Evolutionary conservation across 2,329 filamentous ascomycete species (phyloP), one percentile per base, ranked within the genome.

Genomic region (Microthyrium microscopicum): DNA sequence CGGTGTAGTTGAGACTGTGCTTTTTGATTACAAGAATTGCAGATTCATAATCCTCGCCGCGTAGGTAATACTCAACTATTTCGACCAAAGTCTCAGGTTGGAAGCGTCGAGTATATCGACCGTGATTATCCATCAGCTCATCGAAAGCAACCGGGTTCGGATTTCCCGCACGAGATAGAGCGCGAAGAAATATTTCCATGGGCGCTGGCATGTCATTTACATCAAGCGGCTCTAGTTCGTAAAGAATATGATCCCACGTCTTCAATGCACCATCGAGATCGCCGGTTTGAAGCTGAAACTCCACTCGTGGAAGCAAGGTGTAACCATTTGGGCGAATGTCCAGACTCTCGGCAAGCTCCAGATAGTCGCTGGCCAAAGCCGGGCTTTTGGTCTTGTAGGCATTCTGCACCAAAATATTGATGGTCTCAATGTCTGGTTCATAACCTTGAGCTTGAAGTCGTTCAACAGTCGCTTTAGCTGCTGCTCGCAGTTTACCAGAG

Each of bases 391-490:
- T 66, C n/a, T 70, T 68, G 41, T 77, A 74, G 7, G 82, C 80
- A 37, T 75, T 73, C 34, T 70, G 66, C 13, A 95, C 65, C 18
- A 95, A 63, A 5, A 62, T 58, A 47, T 95, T 92, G 45, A 95
- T 73, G 5, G 78, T 83, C 3, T 66, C 56, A 5, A 73, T 73
- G 35, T 81, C 75, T 0, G 83, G 71, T 5, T 46, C n/a, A n/a
- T n/a, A n/a, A n/a, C n/a, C n/a, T n/a, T n/a, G n/a, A n/a, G n/a
- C n/a, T n/a, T n/a, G n/a, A n/a, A n/a, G n/a, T n/a, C n/a, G n/a
- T n/a, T n/a, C n/a, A n/a, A n/a, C n/a, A n/a, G n/a, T n/a, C n/a
- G n/a, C n/a, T n/a, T n/a, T n/a, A n/a, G n/a, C n/a, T n/a, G n/a
- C n/a, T n/a, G n/a, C n/a, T n/a, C n/a, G n/a, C n/a, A n/a, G n/a